A percentile compares a stretch with the other conserved stretches of the same genome.
These are phyloP conservation scores for Paraleonurus japonicus DNA, from an alignment of 257 asterid genomes.

Conservation along the genomic window DNA sequence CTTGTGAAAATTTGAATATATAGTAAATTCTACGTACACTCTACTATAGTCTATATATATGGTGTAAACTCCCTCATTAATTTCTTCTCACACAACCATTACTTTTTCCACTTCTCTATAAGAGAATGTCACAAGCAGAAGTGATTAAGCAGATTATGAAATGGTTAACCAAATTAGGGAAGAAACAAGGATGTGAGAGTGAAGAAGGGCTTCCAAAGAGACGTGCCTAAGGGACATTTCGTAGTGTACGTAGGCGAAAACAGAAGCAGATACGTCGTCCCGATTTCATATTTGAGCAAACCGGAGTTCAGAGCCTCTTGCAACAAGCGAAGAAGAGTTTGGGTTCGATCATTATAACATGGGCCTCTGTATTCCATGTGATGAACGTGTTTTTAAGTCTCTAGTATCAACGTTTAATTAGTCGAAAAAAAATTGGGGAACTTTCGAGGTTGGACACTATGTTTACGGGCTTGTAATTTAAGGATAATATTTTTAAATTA, in stretches of 20 bases:
- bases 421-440: too few relatives aligned
- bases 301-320: constrained; percentile 42
- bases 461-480: too few relatives aligned
- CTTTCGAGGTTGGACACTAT: too few relatives aligned
- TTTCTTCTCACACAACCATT: too few relatives aligned
- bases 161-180: constrained; percentile 50
- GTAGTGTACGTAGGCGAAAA: constrained; percentile 56
- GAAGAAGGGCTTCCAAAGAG: constrained; percentile 42
- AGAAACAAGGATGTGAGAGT: too few relatives aligned
- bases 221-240: constrained; percentile 56
- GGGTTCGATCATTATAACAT: constrained; percentile 43
- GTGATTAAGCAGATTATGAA: constrained; percentile 49
- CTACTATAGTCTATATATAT: too few relatives aligned
- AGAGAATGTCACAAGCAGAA: constrained; percentile 40
- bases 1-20: too few relatives aligned
- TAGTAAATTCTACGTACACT: too few relatives aligned
- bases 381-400: background rate
- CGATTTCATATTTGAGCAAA: constrained; percentile 28
- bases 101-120: background rate
- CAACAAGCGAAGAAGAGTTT: constrained; percentile 57
- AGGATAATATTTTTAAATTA: too few relatives aligned
- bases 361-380: background rate
- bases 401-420: background rate
- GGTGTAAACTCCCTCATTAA: too few relatives aligned
- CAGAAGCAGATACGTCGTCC: constrained; percentile 33